Evolutionary conservation across 345 rosid genomes (phyloP), one percentile per base, ranked within the genome.

Genomic region (Kernera saxatilis): DNA sequence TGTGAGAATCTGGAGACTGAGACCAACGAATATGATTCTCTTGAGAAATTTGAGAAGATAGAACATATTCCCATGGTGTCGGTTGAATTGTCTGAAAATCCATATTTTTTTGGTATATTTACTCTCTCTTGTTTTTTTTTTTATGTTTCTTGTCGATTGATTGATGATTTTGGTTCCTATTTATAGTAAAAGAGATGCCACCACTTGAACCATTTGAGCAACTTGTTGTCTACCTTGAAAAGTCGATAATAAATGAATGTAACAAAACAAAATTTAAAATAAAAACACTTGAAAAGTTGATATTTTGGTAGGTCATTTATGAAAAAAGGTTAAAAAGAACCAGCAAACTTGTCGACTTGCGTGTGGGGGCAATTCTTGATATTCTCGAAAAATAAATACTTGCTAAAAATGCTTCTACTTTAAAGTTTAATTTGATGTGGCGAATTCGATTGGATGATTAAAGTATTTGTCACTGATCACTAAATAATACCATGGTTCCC

Each of bases 21-120:
- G 83, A 40, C 94, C 96, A 85, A 35, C 80, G 85, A 78, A 92
- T 78, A 44, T 84, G 67, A 81, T 84, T 85, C 60, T 78, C 79
- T 33, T 85, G 84, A 70, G 64, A 15, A 48, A 43, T 6, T n/a
- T 64, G 77, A 52, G 80, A 66, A 35, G 79, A 0, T 22, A 75
- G 44, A 67, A 77, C 74, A 63, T 73, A 80, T 8, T 82, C 78
- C 88, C 85, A 85, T 33, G 88, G 84, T 60, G 84, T 82, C 39
- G 69, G 57, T 12, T 71, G 82, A 58, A 73, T 33, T 40, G 66
- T 65, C 18, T 80, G 69, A 52, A 70, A 72, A 71, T 86, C 91
- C 97, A 83, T 88, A 6, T 3, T 61, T 33, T 39, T 6, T 15
- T 17, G 0, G 17, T 14, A 35, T 14, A n/a, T 49, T 17, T 66